Conservation (phyloP, 2,329 filamentous ascomycete genomes). For the Exophiala xenobiotica region DNA sequence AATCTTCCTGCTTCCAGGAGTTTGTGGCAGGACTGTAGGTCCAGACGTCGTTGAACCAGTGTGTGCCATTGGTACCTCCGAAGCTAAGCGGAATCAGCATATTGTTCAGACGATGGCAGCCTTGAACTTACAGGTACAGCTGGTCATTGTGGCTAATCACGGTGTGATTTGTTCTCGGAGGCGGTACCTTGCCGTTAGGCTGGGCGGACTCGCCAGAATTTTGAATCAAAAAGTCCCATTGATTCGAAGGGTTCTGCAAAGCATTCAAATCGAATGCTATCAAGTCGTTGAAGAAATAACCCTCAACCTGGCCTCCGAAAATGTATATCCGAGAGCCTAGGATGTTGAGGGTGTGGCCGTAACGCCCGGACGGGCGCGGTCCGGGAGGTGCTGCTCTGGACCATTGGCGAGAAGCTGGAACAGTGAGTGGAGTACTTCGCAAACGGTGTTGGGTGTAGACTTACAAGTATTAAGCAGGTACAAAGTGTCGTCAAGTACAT, state of each 20-base stretch:
- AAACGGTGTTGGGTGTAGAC: constrained; percentile 39
- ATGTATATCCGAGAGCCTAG: constrained; percentile 95
- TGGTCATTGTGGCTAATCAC: constrained; percentile 90
- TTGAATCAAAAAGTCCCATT: constrained; percentile 88
- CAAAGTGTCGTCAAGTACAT: constrained; percentile 88
- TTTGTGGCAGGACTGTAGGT: constrained; percentile 84
- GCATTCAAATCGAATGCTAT: constrained; percentile 95
- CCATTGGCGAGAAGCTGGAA: constrained; percentile 90
- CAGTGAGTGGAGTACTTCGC: constrained; percentile 33
- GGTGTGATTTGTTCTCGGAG: constrained; percentile 90
- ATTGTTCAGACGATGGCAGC: not conserved
- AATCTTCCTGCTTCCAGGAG: constrained; percentile 84
- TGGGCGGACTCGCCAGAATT: constrained; percentile 64
- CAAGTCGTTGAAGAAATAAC: constrained; percentile 96
- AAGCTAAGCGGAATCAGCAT: constrained; percentile 60
- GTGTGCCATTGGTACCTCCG: constrained; percentile 89
- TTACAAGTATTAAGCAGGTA: constrained; percentile 97
- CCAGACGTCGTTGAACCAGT: constrained; percentile 99
- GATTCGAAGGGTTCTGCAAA: constrained; percentile 83
- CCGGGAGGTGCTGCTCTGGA: constrained; percentile 88
- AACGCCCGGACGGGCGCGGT: constrained; percentile 80
- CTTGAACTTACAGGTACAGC: constrained; percentile 74
- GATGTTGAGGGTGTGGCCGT: constrained; percentile 95
- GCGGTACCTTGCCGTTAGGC: constrained; percentile 68
- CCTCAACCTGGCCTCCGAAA: constrained; percentile 96